A percentile compares a stretch with the other conserved stretches of the same genome.
Conservation (phyloP, 208 protist species). For the Leishmania braziliensis region DNA sequence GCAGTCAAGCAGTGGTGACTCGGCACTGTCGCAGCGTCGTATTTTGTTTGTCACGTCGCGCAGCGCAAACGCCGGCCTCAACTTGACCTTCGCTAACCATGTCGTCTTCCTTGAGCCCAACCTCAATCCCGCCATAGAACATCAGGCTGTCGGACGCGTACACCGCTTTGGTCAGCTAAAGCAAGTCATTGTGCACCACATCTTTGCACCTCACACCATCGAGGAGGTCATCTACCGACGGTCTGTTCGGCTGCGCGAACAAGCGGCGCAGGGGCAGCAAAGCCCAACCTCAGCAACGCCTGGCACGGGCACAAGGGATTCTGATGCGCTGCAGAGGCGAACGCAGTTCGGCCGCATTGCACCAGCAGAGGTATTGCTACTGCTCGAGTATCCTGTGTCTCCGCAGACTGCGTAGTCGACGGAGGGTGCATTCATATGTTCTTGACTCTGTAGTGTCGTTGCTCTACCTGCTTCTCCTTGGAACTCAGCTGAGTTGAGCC, state of each 20-base stretch:
- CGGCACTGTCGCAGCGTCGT: slow-evolving; percentile 9
- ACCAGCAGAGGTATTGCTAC: slow-evolving; percentile 22
- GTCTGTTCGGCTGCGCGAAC: slow-evolving; percentile 26
- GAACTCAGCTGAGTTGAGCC: background rate
- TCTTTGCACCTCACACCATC: slow-evolving; percentile 49
- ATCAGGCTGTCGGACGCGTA: slow-evolving; percentile 77
- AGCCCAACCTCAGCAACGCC: background rate
- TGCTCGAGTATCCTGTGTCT: slow-evolving; percentile 34
- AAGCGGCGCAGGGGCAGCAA: slow-evolving; percentile 8
- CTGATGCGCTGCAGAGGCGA: slow-evolving; percentile 2
- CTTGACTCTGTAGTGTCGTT: background rate
- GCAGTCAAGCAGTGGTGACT: slow-evolving; percentile 21
- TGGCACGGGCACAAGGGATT: background rate
- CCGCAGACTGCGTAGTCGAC: background rate
- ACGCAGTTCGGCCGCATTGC: slow-evolving; percentile 32
- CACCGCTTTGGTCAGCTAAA: slow-evolving; percentile 93
- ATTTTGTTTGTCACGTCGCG: slow-evolving; percentile 69
- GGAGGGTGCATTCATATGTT: background rate
- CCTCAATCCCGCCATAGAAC: slow-evolving; percentile 71
- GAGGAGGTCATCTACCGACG: slow-evolving; percentile 54
- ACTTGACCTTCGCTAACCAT: slow-evolving; percentile 74
- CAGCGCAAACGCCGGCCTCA: slow-evolving; percentile 63
- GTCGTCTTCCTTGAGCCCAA: slow-evolving; percentile 77
- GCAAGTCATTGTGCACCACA: slow-evolving; percentile 46
- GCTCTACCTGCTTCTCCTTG: background rate